Evolutionary conservation across 75 land plant genomes (phyloP).

Genomic region (Sequoia sempervirens): DNA sequence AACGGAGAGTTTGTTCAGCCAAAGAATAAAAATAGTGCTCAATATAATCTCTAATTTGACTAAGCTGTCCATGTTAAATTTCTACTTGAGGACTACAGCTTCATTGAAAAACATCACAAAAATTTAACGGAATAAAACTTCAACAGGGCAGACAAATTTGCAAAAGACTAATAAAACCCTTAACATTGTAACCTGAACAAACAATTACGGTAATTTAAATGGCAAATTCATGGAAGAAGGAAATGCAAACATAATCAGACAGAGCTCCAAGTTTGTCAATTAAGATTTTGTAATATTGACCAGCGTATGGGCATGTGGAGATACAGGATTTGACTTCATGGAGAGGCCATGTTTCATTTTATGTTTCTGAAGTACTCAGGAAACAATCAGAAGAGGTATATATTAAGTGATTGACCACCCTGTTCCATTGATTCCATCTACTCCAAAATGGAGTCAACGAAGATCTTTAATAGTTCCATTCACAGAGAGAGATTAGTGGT

Average conservation of each 20-base stretch:
- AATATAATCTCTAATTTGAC: neutral
- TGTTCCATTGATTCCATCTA: neutral
- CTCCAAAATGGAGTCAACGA: neutral
- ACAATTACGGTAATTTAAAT: neutral
- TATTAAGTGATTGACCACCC: neutral
- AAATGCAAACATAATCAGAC: neutral
- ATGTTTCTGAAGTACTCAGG: neutral
- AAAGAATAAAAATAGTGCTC: neutral
- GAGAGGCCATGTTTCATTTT: neutral
- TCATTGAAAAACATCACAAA: neutral
- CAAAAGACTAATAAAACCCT: neutral
- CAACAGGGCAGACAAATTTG: neutral
- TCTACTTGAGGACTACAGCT: neutral
- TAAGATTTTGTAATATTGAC: too few species aligned
- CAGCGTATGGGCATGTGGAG: too few species aligned
- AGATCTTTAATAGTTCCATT: neutral
- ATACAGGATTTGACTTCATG: slow-evolving; percentile 6
- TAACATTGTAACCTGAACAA: neutral
- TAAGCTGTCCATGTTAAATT: neutral
- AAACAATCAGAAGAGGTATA: neutral
- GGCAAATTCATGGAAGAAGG: neutral
- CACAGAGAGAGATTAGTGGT: neutral
- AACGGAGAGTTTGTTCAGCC: neutral
- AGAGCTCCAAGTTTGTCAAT: too few species aligned
- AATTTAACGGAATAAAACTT: neutral